Evolutionary conservation across 129 eudicot genomes (phyloP).

Genomic region (Tagetes patula): DNA sequence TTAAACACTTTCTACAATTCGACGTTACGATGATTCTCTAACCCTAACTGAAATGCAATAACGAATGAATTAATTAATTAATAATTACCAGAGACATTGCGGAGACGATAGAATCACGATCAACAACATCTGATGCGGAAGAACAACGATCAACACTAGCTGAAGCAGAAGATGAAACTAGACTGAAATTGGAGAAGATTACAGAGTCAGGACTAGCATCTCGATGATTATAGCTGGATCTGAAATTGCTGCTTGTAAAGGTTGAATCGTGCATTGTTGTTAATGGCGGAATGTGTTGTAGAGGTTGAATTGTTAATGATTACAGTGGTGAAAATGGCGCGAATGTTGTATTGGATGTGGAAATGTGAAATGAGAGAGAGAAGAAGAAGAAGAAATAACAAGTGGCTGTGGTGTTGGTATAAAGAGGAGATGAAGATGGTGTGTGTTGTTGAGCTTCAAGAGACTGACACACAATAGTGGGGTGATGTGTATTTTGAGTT

Average conservation of each 20-base stretch:
- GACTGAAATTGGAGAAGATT: conserved; percentile 67
- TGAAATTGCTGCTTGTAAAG: conserved; percentile 27
- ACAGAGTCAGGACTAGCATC: conserved; percentile 89
- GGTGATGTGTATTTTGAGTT: neutral
- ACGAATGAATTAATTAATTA: too few species aligned
- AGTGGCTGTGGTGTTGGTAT: neutral
- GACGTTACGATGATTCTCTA: too few species aligned
- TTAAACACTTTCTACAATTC: too few species aligned
- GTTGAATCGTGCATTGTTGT: conserved; percentile 61
- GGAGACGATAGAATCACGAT: conserved; percentile 65
- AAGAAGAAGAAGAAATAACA: neutral
- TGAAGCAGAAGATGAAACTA: conserved; percentile 86
- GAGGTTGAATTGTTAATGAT: conserved; percentile 9
- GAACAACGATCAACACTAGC: conserved; percentile 89
- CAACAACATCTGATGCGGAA: conserved; percentile 71
- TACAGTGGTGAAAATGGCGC: conserved; percentile 37
- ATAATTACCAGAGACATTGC: conserved; percentile 43
- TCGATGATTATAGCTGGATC: conserved; percentile 48
- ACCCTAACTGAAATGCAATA: too few species aligned
- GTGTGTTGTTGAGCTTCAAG: conserved; percentile 26
- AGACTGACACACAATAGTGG: conserved; percentile 23
- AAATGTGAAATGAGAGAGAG: conserved; percentile 8
- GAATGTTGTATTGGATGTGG: conserved; percentile 24
- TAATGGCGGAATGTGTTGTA: neutral
- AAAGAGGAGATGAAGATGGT: conserved; percentile 26